Conservation (phyloP, 306 rosid genomes). For the Ochetophila trinervis region DNA sequence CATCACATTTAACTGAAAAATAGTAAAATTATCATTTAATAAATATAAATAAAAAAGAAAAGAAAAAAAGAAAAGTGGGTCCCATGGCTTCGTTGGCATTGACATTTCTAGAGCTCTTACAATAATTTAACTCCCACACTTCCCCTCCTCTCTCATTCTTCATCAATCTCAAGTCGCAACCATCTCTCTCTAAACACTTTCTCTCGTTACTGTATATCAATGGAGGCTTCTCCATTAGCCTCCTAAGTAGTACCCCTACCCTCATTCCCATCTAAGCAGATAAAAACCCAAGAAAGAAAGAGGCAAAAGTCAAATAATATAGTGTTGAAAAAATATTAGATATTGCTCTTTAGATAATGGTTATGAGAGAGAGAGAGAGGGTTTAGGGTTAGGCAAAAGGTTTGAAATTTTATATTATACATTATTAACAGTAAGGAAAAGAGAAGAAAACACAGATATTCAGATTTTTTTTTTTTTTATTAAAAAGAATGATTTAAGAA, state of each 20-base stretch:
- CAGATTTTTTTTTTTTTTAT: too few species aligned
- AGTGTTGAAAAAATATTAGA: too few species aligned
- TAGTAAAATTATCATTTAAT: too few species aligned
- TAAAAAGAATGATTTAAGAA: too few species aligned
- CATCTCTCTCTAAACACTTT: not conserved
- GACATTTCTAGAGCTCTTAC: slow-evolving; percentile 54
- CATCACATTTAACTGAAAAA: too few species aligned
- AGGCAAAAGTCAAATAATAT: too few species aligned
- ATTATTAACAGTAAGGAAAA: too few species aligned
- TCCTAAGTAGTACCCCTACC: slow-evolving; percentile 1
- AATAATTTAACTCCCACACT: slow-evolving; percentile 46
- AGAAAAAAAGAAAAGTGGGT: slow-evolving; percentile 49
- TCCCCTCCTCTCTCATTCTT: not conserved
- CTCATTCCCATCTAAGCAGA: slow-evolving; percentile 39
- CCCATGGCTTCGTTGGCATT: slow-evolving; percentile 85
- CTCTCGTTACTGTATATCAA: slow-evolving; percentile 4
- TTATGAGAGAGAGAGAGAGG: too few species aligned
- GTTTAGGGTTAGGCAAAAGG: too few species aligned
- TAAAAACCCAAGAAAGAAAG: slow-evolving; percentile 23
- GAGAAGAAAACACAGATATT: too few species aligned
- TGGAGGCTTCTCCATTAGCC: slow-evolving; percentile 17
- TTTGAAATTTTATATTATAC: too few species aligned
- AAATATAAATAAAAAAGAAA: slow-evolving; percentile 18
- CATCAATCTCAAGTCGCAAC: not conserved
- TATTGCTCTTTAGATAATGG: too few species aligned